These are phyloP conservation scores for Podospora didyma DNA, from an alignment of 495 filamentous ascomycete genomes.

Conservation along the genomic window DNA sequence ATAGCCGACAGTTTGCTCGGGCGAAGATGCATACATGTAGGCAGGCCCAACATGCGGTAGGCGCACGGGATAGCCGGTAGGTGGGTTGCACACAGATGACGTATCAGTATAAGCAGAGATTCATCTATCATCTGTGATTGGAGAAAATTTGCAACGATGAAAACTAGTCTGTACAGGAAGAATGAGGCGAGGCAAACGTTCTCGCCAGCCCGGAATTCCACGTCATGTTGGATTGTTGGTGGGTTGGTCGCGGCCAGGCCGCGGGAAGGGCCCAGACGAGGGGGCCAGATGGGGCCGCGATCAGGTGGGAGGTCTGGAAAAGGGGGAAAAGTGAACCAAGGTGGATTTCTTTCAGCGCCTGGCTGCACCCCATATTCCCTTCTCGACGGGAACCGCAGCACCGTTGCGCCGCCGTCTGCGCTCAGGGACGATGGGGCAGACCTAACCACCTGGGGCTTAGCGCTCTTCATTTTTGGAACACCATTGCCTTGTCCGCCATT, in stretches of 20 bases:
- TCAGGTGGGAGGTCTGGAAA: constrained; percentile 17
- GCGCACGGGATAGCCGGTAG: no score
- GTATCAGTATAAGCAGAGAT: no score
- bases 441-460: constrained; percentile 14
- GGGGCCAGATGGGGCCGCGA: not conserved
- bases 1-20: no score
- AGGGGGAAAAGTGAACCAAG: constrained; percentile 7
- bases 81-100: no score
- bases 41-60: no score
- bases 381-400: constrained; percentile 7
- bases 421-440: constrained; percentile 3
- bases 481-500: not conserved
- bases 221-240: not conserved
- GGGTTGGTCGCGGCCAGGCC: not conserved
- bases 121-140: no score
- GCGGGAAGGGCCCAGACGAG: not conserved
- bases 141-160: no score
- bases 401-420: constrained; percentile 15
- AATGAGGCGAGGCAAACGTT: no score
- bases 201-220: not conserved
- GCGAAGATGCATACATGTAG: no score
- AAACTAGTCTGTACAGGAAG: no score
- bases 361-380: constrained; percentile 16
- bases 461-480: constrained; percentile 16
- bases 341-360: not conserved